A percentile compares a stretch with the other conserved stretches of the same genome.
Evolutionary conservation across 2,329 filamentous ascomycete genomes (phyloP).

Genomic region (Metarhizium album): DNA sequence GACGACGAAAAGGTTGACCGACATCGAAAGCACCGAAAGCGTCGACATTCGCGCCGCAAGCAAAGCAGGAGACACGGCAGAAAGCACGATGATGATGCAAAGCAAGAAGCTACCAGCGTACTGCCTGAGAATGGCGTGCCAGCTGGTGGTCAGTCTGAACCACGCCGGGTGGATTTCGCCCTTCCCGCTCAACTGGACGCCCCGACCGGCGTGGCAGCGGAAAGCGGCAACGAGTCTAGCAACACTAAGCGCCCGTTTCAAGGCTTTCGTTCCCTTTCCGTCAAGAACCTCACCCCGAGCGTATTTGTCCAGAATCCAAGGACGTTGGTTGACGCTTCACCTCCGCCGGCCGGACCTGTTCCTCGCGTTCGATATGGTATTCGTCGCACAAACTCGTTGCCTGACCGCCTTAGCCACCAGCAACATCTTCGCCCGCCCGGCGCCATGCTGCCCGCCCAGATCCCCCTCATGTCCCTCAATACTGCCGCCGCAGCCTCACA

Average conservation of each 20-base stretch:
- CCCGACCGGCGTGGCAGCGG: conserved; percentile 16
- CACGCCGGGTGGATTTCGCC: conserved; percentile 50
- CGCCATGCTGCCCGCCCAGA: conserved; percentile 36
- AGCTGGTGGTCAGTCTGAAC: conserved; percentile 14
- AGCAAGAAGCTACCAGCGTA: conserved; percentile 12
- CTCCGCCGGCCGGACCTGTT: conserved; percentile 32
- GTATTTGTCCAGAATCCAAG: conserved; percentile 49
- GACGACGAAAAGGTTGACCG: conserved; percentile 32
- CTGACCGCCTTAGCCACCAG: conserved; percentile 49
- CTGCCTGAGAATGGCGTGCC: conserved; percentile 19
- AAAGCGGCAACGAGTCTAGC: conserved; percentile 13
- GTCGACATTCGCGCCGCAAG: conserved; percentile 22
- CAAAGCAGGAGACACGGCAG: conserved; percentile 23
- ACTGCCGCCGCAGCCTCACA: conserved; percentile 16
- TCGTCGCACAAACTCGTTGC: conserved; percentile 63
- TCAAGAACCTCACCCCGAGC: conserved; percentile 59
- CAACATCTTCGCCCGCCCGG: conserved; percentile 35
- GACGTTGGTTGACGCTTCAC: conserved; percentile 9
- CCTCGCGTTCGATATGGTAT: conserved; percentile 53
- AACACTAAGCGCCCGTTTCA: conserved; percentile 35
- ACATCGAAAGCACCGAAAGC: conserved; percentile 22
- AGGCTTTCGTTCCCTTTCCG: conserved; percentile 43
- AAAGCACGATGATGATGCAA: conserved; percentile 33
- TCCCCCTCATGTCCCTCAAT: conserved; percentile 28
- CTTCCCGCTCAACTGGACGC: conserved; percentile 18